Evolutionary conservation across 495 filamentous ascomycete species (phyloP).

Genomic region (Daldinia loculata): DNA sequence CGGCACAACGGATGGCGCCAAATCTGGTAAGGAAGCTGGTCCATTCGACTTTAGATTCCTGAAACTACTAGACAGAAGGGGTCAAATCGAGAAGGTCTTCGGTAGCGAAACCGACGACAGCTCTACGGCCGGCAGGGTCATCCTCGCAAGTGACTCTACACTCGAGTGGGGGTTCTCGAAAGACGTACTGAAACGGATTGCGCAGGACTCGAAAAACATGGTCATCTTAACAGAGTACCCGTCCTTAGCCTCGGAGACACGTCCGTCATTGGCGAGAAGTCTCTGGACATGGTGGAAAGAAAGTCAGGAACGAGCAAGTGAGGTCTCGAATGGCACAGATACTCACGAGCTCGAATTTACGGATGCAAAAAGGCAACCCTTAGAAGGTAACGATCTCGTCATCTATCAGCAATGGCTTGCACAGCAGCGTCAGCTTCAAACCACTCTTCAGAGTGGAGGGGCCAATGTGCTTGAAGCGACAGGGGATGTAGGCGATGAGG

Average conservation of each 20-base stretch:
- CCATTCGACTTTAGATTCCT: constrained; percentile 93
- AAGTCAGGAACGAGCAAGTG: constrained; percentile 66
- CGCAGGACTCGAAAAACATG: constrained; percentile 77
- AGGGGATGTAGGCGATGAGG: constrained; percentile 84
- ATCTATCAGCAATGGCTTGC: constrained; percentile 92
- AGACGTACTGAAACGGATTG: constrained; percentile 78
- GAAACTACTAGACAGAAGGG: constrained; percentile 78
- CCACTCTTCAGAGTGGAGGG: constrained; percentile 72
- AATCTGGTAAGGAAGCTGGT: constrained; percentile 59
- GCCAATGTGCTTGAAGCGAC: constrained; percentile 70
- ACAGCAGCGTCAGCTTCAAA: constrained; percentile 79
- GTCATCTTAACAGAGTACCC: constrained; percentile 82
- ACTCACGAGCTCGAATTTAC: constrained; percentile 63
- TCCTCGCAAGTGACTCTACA: constrained; percentile 88
- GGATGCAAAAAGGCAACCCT: constrained; percentile 66
- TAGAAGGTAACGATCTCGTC: constrained; percentile 76
- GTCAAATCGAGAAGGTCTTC: constrained; percentile 73
- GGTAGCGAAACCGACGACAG: constrained; percentile 48
- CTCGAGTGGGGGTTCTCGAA: constrained; percentile 96
- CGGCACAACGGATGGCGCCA: constrained; percentile 49
- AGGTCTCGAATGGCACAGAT: constrained; percentile 72
- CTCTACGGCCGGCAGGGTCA: constrained; percentile 69
- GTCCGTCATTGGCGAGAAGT: constrained; percentile 61
- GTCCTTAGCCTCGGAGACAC: constrained; percentile 46
- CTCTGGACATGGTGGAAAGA: constrained; percentile 81